Evolutionary conservation across 257 asterid genomes (phyloP).

Genomic region (Lycium barbarum): DNA sequence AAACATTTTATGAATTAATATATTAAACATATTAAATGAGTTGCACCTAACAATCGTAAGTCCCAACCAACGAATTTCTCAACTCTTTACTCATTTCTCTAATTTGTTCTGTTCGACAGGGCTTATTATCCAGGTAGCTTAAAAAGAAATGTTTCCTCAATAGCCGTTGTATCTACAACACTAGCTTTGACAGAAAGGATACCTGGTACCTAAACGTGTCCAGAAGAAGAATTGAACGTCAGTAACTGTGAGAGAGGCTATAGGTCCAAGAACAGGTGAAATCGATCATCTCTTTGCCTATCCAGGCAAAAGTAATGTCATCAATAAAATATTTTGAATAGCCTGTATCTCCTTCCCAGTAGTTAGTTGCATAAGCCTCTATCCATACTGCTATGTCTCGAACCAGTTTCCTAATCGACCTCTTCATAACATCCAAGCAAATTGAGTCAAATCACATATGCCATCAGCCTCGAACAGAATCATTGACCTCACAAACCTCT

Average conservation of each 20-base stretch:
- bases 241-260: conserved; percentile 4
- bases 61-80: conserved; percentile 2
- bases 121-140: background rate
- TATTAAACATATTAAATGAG: background rate
- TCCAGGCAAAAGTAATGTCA: background rate
- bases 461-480: no score
- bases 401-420: no score
- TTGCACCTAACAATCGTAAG: background rate
- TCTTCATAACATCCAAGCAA: no score
- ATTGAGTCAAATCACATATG: no score
- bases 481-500: no score
- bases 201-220: conserved; percentile 3
- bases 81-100: background rate
- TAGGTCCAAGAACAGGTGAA: conserved; percentile 14
- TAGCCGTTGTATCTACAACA: background rate
- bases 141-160: background rate
- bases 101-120: background rate
- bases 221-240: conserved; percentile 12
- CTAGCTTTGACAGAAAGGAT: conserved; percentile 16
- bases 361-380: no score
- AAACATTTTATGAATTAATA: background rate
- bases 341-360: no score
- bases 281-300: background rate
- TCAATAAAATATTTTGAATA: conserved; percentile 11
- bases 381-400: no score